Evolutionary conservation across 306 rosid species (phyloP).

Genomic region (Cajanus cajan): DNA sequence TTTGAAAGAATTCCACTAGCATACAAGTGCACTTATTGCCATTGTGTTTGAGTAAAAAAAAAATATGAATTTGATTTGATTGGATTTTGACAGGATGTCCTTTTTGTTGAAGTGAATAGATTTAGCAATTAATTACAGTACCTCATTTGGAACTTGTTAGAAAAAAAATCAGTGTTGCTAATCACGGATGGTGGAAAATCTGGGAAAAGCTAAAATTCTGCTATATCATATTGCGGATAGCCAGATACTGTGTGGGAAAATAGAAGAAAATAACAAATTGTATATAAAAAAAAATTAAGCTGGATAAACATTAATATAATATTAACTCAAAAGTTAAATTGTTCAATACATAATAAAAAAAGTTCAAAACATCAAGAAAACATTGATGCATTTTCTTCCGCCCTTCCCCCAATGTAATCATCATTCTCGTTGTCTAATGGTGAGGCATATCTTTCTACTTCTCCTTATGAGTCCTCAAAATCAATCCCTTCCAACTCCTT

Average conservation of each 20-base stretch:
- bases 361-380: not conserved
- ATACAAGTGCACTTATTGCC: not conserved
- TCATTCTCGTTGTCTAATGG: too few relatives aligned
- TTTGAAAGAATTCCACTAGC: not conserved
- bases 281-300: too few relatives aligned
- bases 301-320: too few relatives aligned
- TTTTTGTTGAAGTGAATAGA: not conserved
- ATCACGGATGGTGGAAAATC: too few relatives aligned
- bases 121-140: not conserved
- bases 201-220: too few relatives aligned
- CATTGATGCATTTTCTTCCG: not conserved
- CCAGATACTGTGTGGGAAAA: too few relatives aligned
- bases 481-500: not conserved
- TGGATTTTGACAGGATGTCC: not conserved
- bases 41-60: not conserved
- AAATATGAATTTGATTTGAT: not conserved
- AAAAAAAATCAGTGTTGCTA: not conserved
- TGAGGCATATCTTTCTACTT: too few relatives aligned
- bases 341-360: not conserved
- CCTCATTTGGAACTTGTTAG: not conserved
- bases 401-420: not conserved
- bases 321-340: too few relatives aligned
- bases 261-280: too few relatives aligned
- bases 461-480: too few relatives aligned
- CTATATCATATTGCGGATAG: too few relatives aligned